Evolutionary conservation across 306 rosid genomes (phyloP).

Genomic region (Gastrolobium villosum): DNA sequence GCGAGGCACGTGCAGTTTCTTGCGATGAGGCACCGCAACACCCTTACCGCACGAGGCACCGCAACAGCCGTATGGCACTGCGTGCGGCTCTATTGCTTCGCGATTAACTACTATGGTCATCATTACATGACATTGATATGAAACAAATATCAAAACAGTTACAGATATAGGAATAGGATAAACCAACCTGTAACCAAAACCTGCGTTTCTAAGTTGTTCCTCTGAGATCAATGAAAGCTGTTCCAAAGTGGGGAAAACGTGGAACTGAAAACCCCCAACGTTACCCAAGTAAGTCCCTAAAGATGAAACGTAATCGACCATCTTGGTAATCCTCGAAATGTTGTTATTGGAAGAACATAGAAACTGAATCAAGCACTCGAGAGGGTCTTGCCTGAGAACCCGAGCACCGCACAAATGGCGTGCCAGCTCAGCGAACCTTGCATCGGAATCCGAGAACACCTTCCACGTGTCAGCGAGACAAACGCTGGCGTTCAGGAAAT

Average conservation of each 20-base stretch:
- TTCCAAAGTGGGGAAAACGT: conserved; percentile 75
- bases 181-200: conserved; percentile 90
- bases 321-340: conserved; percentile 82
- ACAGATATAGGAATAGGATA: background rate
- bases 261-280: conserved; percentile 72
- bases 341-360: conserved; percentile 92
- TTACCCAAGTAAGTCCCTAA: conserved; percentile 70
- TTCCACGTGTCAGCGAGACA: conserved; percentile 77
- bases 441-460: conserved; percentile 71
- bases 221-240: conserved; percentile 71
- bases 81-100: no score
- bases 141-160: background rate
- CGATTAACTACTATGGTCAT: no score
- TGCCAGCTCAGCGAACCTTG: conserved; percentile 74
- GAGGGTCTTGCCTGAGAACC: conserved; percentile 92
- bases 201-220: conserved; percentile 79
- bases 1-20: no score
- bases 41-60: no score
- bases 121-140: background rate
- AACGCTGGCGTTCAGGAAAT: conserved; percentile 75
- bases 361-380: conserved; percentile 93
- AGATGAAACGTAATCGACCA: conserved; percentile 89
- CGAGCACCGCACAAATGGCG: conserved; percentile 72
- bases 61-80: no score
- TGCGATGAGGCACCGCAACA: no score